Evolutionary conservation across 1,284 basidiomycete species (phyloP).

Genomic region (Somion occarium): DNA sequence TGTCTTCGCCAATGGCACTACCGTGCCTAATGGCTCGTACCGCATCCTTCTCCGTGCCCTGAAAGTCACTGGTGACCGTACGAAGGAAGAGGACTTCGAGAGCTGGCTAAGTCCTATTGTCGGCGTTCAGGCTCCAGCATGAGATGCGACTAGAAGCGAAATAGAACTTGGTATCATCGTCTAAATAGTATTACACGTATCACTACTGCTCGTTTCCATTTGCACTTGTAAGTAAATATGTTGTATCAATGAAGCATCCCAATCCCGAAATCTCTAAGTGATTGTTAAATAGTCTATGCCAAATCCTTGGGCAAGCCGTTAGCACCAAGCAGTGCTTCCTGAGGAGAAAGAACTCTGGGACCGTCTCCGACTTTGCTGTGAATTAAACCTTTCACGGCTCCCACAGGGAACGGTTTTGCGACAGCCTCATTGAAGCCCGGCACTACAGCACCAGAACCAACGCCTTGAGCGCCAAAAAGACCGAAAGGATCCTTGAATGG

Average conservation of each 20-base stretch:
- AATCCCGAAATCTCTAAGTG: not conserved
- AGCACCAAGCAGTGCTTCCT: slow-evolving; percentile 50
- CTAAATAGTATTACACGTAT: not conserved
- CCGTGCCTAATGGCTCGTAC: slow-evolving; percentile 58
- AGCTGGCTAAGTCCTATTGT: slow-evolving; percentile 41
- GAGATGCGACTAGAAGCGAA: no score
- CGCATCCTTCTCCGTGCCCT: slow-evolving; percentile 54
- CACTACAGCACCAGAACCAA: slow-evolving; percentile 43
- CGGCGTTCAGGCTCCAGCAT: slow-evolving; percentile 23
- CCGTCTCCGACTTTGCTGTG: slow-evolving; percentile 92
- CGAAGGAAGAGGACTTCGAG: slow-evolving; percentile 54
- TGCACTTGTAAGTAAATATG: not conserved
- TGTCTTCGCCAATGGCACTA: slow-evolving; percentile 52
- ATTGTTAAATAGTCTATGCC: not conserved
- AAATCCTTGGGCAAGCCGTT: slow-evolving; percentile 52
- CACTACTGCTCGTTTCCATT: not conserved
- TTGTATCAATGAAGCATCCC: not conserved
- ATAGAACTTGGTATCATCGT: not conserved
- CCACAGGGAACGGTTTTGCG: slow-evolving; percentile 66
- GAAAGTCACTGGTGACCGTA: slow-evolving; percentile 51
- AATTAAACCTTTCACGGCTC: slow-evolving; percentile 83
- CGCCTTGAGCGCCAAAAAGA: slow-evolving; percentile 44
- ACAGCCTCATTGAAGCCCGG: slow-evolving; percentile 78
- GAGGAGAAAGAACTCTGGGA: slow-evolving; percentile 59
- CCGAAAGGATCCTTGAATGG: slow-evolving; percentile 75